A percentile compares a stretch with the other conserved stretches of the same genome.
These are phyloP conservation scores for Eucalyptus microcorys DNA, from an alignment of 345 rosid species.

Conservation along the genomic window DNA sequence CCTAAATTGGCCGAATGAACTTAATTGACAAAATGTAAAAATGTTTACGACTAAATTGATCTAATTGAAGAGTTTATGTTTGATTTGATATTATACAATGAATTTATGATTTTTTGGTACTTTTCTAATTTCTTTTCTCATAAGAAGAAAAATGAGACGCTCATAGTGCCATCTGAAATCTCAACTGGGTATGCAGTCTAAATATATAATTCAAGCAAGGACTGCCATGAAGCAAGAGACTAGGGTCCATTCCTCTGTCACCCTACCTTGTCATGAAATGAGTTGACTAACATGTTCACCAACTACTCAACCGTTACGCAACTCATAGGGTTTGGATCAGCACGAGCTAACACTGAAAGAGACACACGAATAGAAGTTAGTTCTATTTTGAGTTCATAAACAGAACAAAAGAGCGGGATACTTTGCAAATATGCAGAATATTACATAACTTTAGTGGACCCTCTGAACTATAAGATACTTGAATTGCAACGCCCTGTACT, in stretches of 20 bases:
- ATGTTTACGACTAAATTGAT: too few species aligned
- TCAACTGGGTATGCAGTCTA: not conserved
- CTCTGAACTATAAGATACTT: not conserved
- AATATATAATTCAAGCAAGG: not conserved
- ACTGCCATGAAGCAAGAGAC: not conserved
- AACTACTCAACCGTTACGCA: not conserved
- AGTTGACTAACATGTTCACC: not conserved
- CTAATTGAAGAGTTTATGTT: too few species aligned
- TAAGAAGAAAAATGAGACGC: not conserved
- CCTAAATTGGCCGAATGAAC: not conserved
- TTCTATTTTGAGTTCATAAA: not conserved
- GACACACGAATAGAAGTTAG: not conserved
- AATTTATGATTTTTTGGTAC: not conserved
- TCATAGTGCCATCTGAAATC: not conserved
- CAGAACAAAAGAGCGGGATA: not conserved
- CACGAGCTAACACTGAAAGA: not conserved
- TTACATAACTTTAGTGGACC: not conserved
- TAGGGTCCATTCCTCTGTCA: not conserved
- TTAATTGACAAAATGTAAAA: not conserved
- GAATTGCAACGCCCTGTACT: not conserved
- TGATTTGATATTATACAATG: not conserved
- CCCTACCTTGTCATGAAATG: not conserved
- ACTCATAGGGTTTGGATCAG: not conserved
- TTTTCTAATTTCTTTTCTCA: not conserved
- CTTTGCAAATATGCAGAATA: not conserved